Evolutionary conservation across 2,329 filamentous ascomycete genomes (phyloP).

Genomic region (Alternaria solani): DNA sequence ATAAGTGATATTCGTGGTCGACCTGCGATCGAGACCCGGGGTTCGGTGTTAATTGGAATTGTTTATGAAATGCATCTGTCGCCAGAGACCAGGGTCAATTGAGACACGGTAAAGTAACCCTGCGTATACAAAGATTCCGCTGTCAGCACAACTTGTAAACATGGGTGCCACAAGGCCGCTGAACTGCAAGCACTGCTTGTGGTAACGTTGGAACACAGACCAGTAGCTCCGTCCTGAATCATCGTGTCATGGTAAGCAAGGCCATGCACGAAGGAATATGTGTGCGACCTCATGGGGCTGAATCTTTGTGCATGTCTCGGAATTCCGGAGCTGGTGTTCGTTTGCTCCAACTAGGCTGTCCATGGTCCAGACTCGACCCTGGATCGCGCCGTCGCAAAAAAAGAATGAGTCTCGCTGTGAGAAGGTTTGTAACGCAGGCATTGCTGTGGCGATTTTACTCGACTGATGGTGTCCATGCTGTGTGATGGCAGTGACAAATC

Average conservation of each 20-base stretch:
- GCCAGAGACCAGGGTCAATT: not conserved
- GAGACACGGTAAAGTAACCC: not conserved
- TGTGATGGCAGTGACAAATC: not conserved
- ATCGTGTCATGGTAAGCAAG: not conserved
- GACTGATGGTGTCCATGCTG: not conserved
- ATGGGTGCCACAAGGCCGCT: not conserved
- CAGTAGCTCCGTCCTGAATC: not conserved
- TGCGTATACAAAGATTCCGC: not conserved
- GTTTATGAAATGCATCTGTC: not conserved
- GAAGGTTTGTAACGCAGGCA: not conserved
- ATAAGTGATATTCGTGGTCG: not conserved
- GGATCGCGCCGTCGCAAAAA: not conserved
- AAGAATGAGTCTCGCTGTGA: not conserved
- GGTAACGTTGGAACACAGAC: conserved; percentile 3
- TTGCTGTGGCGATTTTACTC: not conserved
- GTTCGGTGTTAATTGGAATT: not conserved
- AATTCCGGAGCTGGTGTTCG: not conserved
- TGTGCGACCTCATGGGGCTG: not conserved
- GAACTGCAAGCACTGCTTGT: conserved; percentile 1
- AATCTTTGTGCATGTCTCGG: not conserved
- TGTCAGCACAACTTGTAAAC: not conserved
- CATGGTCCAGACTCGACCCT: not conserved
- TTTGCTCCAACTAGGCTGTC: not conserved
- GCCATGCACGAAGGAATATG: not conserved
- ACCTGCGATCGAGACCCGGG: not conserved